Evolutionary conservation across 1,284 basidiomycete species (phyloP).

Genomic region (Ganoderma multipileum): DNA sequence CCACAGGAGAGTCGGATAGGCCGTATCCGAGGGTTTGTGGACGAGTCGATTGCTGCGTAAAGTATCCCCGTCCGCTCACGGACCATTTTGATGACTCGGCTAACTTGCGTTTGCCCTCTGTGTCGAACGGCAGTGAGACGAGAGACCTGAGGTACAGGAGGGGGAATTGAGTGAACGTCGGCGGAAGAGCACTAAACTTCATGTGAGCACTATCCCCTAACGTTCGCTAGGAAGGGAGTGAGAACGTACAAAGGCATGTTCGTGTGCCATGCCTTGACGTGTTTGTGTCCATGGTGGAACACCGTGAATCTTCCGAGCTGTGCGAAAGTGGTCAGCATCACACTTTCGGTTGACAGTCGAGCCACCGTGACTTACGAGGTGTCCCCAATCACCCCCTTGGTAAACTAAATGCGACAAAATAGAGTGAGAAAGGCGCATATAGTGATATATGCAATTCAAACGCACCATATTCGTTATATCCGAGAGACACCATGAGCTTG

Average conservation of each 20-base stretch:
- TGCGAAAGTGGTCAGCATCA: neutral
- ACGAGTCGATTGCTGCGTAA: constrained; percentile 49
- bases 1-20: constrained; percentile 61
- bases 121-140: neutral
- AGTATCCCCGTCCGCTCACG: constrained; percentile 37
- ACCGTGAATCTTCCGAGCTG: constrained; percentile 19
- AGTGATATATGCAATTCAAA: neutral
- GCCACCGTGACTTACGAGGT: neutral
- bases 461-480: constrained; percentile 39
- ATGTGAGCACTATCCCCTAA: neutral
- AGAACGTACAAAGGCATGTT: constrained; percentile 19
- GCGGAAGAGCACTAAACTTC: neutral
- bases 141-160: neutral
- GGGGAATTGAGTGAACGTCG: neutral
- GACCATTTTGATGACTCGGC: neutral
- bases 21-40: constrained; percentile 66
- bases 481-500: constrained; percentile 35
- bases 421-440: neutral
- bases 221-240: neutral
- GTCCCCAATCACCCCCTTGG: constrained; percentile 11
- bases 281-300: constrained; percentile 8
- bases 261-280: constrained; percentile 34
- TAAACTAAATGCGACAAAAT: neutral
- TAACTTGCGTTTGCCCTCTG: too few relatives aligned
- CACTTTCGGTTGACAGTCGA: neutral